Conservation (phyloP, 257 asterid genomes). For the Parsonsia alboflavescens region DNA sequence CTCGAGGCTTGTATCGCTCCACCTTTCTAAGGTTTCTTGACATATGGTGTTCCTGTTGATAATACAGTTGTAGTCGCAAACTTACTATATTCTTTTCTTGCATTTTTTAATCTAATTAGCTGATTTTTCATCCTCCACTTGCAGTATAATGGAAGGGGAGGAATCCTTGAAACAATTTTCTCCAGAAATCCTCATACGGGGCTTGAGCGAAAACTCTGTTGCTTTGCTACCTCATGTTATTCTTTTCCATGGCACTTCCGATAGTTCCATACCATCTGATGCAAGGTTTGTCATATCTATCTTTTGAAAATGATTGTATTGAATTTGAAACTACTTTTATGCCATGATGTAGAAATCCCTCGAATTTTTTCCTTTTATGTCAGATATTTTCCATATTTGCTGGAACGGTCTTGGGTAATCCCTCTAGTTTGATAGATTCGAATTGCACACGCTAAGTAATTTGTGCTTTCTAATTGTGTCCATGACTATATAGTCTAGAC, state of each 20-base stretch:
- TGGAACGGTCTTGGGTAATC: neutral
- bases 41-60: conserved; percentile 13
- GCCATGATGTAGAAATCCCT: neutral
- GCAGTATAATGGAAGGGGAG: conserved; percentile 96
- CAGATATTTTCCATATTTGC: neutral
- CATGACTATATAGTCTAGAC: neutral
- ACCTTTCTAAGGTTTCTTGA: conserved; percentile 65
- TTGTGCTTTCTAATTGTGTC: neutral
- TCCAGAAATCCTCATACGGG: conserved; percentile 66
- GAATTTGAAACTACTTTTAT: neutral
- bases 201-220: conserved; percentile 35
- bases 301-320: conserved; percentile 2
- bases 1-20: conserved; percentile 92
- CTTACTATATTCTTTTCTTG: conserved; percentile 1
- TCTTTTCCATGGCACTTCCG: conserved; percentile 79
- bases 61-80: neutral
- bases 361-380: neutral
- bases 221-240: conserved; percentile 62
- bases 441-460: neutral
- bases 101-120: conserved; percentile 5
- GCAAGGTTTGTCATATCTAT: conserved; percentile 52
- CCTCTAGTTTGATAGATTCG: neutral
- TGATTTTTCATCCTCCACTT: conserved; percentile 16
- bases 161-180: conserved; percentile 62
- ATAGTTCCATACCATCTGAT: conserved; percentile 72